Evolutionary conservation across 2,329 filamentous ascomycete species (phyloP).

Genomic region (Clarireedia sp.): DNA sequence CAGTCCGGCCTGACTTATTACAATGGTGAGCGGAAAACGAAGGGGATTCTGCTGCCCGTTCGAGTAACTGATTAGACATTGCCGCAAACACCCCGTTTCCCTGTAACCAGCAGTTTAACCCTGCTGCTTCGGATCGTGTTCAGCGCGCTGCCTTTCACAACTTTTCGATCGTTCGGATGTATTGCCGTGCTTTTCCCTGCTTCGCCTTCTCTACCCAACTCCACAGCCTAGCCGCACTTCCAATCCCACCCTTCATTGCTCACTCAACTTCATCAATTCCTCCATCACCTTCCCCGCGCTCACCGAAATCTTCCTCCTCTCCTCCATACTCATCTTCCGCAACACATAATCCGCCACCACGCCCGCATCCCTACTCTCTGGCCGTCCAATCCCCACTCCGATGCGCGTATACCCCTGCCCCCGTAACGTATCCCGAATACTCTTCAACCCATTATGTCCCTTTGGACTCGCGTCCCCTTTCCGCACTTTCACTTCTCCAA

Average conservation of each 20-base stretch:
- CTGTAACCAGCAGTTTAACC: too few relatives aligned
- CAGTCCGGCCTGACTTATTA: too few relatives aligned
- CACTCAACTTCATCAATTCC: conserved; percentile 22
- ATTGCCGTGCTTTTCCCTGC: background rate
- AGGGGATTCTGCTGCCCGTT: too few relatives aligned
- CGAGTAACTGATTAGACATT: too few relatives aligned
- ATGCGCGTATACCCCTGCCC: conserved; percentile 48
- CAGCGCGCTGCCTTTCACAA: too few relatives aligned
- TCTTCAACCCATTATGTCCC: conserved; percentile 71
- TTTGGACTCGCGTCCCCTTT: conserved; percentile 55
- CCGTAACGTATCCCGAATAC: conserved; percentile 46
- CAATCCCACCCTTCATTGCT: background rate
- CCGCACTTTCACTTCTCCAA: conserved; percentile 60
- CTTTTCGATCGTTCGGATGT: too few relatives aligned
- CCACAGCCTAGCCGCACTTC: background rate
- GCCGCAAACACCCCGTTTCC: too few relatives aligned
- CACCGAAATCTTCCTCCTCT: conserved; percentile 25
- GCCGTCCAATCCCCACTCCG: conserved; percentile 81
- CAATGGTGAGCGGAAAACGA: too few relatives aligned
- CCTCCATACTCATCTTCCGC: conserved; percentile 29
- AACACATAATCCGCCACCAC: conserved; percentile 75
- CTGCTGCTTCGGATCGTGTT: too few relatives aligned
- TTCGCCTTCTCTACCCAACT: background rate
- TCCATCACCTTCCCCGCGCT: conserved; percentile 20
- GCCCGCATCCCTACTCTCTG: conserved; percentile 54